Evolutionary conservation across 108 stramenopile species (phyloP).

Genomic region (Cyclostephanos invisitatus): DNA sequence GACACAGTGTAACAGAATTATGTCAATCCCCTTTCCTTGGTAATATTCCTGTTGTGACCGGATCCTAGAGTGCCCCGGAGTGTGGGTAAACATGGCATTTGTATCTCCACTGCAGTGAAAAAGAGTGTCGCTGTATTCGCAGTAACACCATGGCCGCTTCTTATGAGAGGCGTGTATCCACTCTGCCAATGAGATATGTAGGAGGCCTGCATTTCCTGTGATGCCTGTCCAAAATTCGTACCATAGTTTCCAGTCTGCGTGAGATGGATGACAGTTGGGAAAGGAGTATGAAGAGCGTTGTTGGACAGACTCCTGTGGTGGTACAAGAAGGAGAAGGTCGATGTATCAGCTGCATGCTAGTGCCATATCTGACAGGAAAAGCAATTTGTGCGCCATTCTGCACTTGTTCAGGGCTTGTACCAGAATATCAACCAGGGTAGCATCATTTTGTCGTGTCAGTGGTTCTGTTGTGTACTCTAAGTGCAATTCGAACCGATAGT

Average conservation of each 20-base stretch:
- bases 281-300: not conserved
- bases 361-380: slow-evolving; percentile 14
- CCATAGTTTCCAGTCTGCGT: not conserved
- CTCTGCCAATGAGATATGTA: not conserved
- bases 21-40: too few relatives aligned
- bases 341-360: not conserved
- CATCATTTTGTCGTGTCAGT: not conserved
- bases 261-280: not conserved
- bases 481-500: not conserved
- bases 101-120: too few relatives aligned
- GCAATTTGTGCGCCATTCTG: not conserved
- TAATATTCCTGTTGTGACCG: too few relatives aligned
- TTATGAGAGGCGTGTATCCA: not conserved
- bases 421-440: not conserved
- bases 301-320: not conserved
- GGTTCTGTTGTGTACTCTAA: not conserved
- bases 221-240: not conserved
- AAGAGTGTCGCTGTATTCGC: not conserved
- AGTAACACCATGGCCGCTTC: not conserved
- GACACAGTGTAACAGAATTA: too few relatives aligned
- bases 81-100: too few relatives aligned
- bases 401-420: not conserved
- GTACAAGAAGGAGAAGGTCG: not conserved
- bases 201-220: not conserved
- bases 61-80: too few relatives aligned